Percentiles rank a stretch among this genome's conserved stretches.
phyloP scores from a whole-genome alignment of 2,329 filamentous ascomycete species.

The Atkinsonella hypoxylon region DNA sequence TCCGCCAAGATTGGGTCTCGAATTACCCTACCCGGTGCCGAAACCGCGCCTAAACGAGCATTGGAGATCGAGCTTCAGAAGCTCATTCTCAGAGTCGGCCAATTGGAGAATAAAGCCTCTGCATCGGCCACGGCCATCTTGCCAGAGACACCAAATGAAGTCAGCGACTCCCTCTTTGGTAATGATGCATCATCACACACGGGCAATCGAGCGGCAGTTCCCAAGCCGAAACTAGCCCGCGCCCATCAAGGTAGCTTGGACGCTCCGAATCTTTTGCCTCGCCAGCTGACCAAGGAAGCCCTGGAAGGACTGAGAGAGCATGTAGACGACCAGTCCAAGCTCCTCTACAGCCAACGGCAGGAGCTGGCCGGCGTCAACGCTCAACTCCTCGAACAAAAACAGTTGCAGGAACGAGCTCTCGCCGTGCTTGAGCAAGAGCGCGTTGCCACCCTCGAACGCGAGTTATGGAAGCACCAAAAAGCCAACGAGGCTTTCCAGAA shows the following conservation, averaged over 20 bases:
- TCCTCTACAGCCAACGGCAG: slow-evolving; percentile 77
- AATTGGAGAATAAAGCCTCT: slow-evolving; percentile 68
- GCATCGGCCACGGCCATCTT: slow-evolving; percentile 46
- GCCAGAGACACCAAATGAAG: slow-evolving; percentile 75
- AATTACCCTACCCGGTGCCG: slow-evolving; percentile 64
- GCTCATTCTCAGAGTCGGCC: slow-evolving; percentile 64
- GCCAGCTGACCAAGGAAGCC: slow-evolving; percentile 65
- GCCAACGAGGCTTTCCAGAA: slow-evolving; percentile 98
- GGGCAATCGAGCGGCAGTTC: slow-evolving; percentile 27
- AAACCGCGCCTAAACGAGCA: slow-evolving; percentile 61
- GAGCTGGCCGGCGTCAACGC: slow-evolving; percentile 78
- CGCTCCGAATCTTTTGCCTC: slow-evolving; percentile 22
- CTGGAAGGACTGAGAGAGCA: slow-evolving; percentile 79
- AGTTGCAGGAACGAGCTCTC: slow-evolving; percentile 71
- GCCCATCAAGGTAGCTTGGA: slow-evolving; percentile 28
- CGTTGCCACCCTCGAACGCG: slow-evolving; percentile 79
- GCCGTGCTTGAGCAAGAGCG: slow-evolving; percentile 76
- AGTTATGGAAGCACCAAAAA: slow-evolving; percentile 93
- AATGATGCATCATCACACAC: slow-evolving; percentile 36
- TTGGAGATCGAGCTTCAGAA: slow-evolving; percentile 77
- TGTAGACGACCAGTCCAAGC: slow-evolving; percentile 84
- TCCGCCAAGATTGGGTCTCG: slow-evolving; percentile 32
- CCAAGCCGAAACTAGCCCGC: slow-evolving; percentile 33
- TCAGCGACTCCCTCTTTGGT: slow-evolving; percentile 50
- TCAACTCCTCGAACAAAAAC: slow-evolving; percentile 75